phyloP scores from a whole-genome alignment of 371 early-diverging fungal species.

The Mucor irregularis region DNA sequence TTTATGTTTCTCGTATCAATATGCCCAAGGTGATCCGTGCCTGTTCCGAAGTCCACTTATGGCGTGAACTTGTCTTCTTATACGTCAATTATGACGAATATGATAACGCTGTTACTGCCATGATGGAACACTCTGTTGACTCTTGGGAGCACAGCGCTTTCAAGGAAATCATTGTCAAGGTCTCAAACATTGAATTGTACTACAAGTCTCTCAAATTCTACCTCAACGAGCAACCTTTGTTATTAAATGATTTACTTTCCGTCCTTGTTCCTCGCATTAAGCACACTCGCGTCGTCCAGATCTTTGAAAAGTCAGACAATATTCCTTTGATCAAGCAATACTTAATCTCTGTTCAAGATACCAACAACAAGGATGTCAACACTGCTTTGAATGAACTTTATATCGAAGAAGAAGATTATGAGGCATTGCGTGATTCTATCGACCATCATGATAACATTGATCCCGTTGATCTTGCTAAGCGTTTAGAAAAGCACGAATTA shows the following conservation, averaged over 20 bases:
- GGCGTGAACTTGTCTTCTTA: slow-evolving; percentile 95
- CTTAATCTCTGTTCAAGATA: slow-evolving; percentile 87
- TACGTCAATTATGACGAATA: slow-evolving; percentile 98
- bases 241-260: slow-evolving; percentile 88
- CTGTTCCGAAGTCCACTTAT: slow-evolving; percentile 90
- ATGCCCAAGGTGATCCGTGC: slow-evolving; percentile 97
- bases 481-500: slow-evolving; percentile 92
- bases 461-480: slow-evolving; percentile 83
- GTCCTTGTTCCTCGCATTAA: slow-evolving; percentile 90
- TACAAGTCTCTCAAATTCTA: slow-evolving; percentile 97
- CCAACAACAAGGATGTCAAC: slow-evolving; percentile 92
- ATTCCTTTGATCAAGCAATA: slow-evolving; percentile 94
- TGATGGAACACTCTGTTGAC: slow-evolving; percentile 90
- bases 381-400: slow-evolving; percentile 91
- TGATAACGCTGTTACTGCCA: slow-evolving; percentile 93
- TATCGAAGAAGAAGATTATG: slow-evolving; percentile 96
- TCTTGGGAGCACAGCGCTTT: slow-evolving; percentile 96
- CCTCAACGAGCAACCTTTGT: slow-evolving; percentile 91
- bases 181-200: slow-evolving; percentile 93
- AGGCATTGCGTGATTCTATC: slow-evolving; percentile 87
- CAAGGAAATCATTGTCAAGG: slow-evolving; percentile 95
- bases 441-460: slow-evolving; percentile 94
- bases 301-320: slow-evolving; percentile 96
- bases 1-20: slow-evolving; percentile 95
- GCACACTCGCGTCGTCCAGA: slow-evolving; percentile 92